Conservation (phyloP, 306 rosid genomes). For the Rosa rugosa region DNA sequence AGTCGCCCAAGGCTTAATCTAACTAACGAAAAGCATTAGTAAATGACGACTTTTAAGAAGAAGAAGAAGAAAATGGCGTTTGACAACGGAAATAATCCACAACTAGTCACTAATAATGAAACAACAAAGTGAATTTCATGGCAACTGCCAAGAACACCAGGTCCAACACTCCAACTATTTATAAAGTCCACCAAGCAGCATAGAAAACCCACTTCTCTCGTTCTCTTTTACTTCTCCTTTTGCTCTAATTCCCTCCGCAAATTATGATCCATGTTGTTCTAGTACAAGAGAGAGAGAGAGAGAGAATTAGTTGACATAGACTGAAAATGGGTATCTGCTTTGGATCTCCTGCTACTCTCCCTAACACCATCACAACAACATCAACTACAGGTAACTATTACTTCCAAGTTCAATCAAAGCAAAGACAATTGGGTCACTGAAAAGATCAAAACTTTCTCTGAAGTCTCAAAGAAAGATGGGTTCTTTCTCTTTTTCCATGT, state of each 20-base stretch:
- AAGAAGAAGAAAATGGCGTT: not conserved
- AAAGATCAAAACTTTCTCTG: not conserved
- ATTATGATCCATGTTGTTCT: not conserved
- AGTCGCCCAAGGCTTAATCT: not conserved
- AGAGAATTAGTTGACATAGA: not conserved
- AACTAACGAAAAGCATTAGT: not conserved
- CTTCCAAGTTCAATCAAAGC: not conserved
- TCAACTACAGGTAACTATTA: conserved; percentile 43
- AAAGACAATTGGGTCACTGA: not conserved
- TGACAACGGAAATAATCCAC: not conserved
- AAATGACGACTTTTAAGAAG: not conserved
- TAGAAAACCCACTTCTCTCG: not conserved
- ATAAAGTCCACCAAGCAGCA: not conserved
- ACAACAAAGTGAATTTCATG: conserved; percentile 23
- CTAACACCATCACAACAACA: conserved; percentile 28
- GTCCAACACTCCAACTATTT: conserved; percentile 12
- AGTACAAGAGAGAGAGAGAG: not conserved
- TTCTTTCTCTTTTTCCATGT: conserved; percentile 4
- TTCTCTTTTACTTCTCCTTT: not conserved
- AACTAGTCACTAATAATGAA: not conserved
- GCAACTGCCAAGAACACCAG: conserved; percentile 2
- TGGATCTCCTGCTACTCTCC: conserved; percentile 30
- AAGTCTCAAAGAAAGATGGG: conserved; percentile 9
- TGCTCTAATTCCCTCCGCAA: not conserved
- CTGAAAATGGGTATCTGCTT: conserved; percentile 61